Conservation (phyloP, 495 filamentous ascomycete species). For the Bryoglossum gracile region DNA sequence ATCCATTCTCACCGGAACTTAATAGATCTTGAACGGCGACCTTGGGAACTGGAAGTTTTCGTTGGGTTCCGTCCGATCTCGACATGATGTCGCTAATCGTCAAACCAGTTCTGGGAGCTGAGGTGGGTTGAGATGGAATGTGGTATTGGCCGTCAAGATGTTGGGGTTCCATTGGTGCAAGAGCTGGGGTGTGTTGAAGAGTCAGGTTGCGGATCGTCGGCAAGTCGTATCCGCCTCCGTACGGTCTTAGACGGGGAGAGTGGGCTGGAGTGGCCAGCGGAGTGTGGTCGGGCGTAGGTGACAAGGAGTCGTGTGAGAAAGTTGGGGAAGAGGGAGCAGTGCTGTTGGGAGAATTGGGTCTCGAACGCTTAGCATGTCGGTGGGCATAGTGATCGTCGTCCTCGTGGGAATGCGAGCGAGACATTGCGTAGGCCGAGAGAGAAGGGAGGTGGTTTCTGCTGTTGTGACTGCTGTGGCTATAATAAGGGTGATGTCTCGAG, state of each 20-base stretch:
- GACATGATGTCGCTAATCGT: conserved; percentile 91
- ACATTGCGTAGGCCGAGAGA: conserved; percentile 87
- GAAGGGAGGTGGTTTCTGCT: conserved; percentile 60
- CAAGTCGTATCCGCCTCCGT: conserved; percentile 53
- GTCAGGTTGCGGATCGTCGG: conserved; percentile 86
- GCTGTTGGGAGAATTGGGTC: conserved; percentile 88
- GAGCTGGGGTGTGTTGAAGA: conserved; percentile 77
- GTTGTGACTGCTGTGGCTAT: conserved; percentile 43
- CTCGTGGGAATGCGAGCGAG: conserved; percentile 83
- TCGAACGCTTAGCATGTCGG: conserved; percentile 74
- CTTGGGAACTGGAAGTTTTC: conserved; percentile 94
- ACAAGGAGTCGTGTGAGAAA: conserved; percentile 92
- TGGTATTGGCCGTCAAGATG: conserved; percentile 48
- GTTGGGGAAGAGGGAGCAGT: conserved; percentile 97
- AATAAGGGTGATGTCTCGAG: conserved; percentile 50
- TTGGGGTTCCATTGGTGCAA: conserved; percentile 86
- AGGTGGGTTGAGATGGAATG: conserved; percentile 19
- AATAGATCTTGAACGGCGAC: conserved; percentile 85
- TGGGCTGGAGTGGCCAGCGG: conserved; percentile 92
- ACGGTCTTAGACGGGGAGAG: conserved; percentile 82
- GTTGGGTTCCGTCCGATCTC: conserved; percentile 73
- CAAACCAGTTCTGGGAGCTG: conserved; percentile 51
- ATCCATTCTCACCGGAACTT: conserved; percentile 52
- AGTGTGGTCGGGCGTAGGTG: conserved; percentile 94
- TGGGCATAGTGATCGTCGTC: conserved; percentile 68